These are phyloP conservation scores for Pleurotus sapidus DNA, from an alignment of 768 basidiomycete species.

Conservation along the genomic window DNA sequence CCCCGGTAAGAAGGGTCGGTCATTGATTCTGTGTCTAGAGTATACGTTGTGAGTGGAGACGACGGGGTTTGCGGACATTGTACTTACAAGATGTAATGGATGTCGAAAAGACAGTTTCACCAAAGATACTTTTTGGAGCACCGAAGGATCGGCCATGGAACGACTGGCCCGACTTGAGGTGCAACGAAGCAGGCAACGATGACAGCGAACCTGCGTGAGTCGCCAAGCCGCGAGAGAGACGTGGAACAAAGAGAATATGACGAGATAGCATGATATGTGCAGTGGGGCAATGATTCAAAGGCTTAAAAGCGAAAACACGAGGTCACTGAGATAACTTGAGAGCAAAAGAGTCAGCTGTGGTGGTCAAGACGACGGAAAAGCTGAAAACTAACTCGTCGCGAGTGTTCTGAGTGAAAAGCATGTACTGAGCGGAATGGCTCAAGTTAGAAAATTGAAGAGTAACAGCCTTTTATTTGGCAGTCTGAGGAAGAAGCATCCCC, in stretches of 20 bases:
- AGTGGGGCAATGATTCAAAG: conserved; percentile 20
- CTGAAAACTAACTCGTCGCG: conserved; percentile 72
- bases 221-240: conserved; percentile 55
- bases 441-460: conserved; percentile 8
- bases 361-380: conserved; percentile 18
- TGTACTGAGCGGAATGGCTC: conserved; percentile 35
- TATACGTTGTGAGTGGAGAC: background rate
- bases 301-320: conserved; percentile 75
- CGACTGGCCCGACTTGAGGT: conserved; percentile 92
- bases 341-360: background rate
- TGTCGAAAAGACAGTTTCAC: conserved; percentile 98
- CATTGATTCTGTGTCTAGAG: conserved; percentile 96
- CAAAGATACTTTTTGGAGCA: conserved; percentile 80
- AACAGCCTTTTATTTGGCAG: background rate
- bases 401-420: conserved; percentile 85
- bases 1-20: conserved; percentile 98
- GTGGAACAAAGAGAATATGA: conserved; percentile 45
- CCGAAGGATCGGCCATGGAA: conserved; percentile 92
- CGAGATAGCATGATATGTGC: conserved; percentile 53
- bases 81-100: conserved; percentile 94
- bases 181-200: conserved; percentile 75
- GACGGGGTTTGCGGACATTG: background rate
- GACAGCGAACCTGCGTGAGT: conserved; percentile 54
- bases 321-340: conserved; percentile 83
- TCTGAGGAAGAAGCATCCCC: background rate